phyloP scores from a whole-genome alignment of 768 basidiomycete genomes.

The Artomyces pyxidatus region DNA sequence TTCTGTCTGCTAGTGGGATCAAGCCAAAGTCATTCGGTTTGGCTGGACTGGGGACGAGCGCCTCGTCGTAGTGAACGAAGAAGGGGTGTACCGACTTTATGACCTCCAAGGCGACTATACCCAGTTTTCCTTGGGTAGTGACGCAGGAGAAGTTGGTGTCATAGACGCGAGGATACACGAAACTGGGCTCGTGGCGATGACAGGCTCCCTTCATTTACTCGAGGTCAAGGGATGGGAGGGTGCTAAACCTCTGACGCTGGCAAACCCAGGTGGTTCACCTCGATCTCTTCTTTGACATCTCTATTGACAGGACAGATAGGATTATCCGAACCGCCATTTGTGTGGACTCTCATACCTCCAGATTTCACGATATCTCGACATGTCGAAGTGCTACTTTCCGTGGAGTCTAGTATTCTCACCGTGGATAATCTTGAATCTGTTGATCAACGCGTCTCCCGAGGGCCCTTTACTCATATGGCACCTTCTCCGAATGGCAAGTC shows the following conservation, averaged over 20 bases:
- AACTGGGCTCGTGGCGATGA: constrained; percentile 79
- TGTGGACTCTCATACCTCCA: constrained; percentile 88
- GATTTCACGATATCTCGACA: constrained; percentile 86
- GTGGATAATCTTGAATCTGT: constrained; percentile 85
- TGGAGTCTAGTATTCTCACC: constrained; percentile 69
- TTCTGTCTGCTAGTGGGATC: constrained; percentile 70
- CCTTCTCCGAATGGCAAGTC: constrained; percentile 94
- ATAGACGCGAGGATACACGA: constrained; percentile 83
- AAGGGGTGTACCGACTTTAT: constrained; percentile 86
- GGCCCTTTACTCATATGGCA: constrained; percentile 81
- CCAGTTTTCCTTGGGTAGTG: constrained; percentile 77
- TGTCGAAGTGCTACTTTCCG: constrained; percentile 80
- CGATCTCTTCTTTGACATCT: neutral
- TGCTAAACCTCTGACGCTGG: constrained; percentile 59
- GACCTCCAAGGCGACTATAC: constrained; percentile 80
- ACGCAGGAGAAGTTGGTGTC: constrained; percentile 76
- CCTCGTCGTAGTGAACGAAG: constrained; percentile 82
- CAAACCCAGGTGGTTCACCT: constrained; percentile 58
- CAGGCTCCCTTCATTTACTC: constrained; percentile 62
- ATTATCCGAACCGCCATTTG: constrained; percentile 66
- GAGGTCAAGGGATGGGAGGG: constrained; percentile 92
- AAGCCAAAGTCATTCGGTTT: constrained; percentile 71
- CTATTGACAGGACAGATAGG: constrained; percentile 30
- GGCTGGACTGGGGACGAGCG: constrained; percentile 82
- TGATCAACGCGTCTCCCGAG: constrained; percentile 82